Evolutionary conservation across 441 rosid genomes (phyloP).

Genomic region (Geranium incanum): DNA sequence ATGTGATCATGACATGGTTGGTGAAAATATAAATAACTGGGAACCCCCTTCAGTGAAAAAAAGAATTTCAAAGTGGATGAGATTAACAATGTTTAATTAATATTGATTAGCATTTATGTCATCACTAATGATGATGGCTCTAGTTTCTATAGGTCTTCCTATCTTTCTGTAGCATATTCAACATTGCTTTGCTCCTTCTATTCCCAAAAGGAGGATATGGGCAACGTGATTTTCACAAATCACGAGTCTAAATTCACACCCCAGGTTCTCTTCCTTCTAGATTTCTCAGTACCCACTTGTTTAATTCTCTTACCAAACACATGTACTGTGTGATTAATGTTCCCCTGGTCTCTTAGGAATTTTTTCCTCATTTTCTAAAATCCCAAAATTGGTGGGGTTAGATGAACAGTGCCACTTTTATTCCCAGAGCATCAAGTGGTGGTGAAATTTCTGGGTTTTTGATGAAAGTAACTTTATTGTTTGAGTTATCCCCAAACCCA

Average conservation of each 20-base stretch:
- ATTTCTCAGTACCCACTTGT: neutral
- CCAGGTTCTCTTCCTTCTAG: neutral
- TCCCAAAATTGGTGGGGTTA: neutral
- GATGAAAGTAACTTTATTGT: neutral
- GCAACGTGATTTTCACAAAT: neutral
- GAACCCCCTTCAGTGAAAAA: no score
- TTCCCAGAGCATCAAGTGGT: neutral
- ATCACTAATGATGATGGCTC: neutral
- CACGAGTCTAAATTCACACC: neutral
- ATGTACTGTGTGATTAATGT: neutral
- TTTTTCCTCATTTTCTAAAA: neutral
- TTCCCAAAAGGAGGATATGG: neutral
- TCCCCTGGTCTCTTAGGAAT: neutral
- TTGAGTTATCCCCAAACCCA: slow-evolving; percentile 1
- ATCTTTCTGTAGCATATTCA: neutral
- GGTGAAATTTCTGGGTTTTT: neutral
- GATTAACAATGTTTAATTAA: neutral
- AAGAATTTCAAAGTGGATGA: neutral
- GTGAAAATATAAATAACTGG: neutral
- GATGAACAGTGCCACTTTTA: neutral
- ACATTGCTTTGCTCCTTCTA: neutral
- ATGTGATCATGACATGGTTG: neutral
- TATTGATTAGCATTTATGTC: neutral
- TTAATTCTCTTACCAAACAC: neutral
- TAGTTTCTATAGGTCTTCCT: neutral